Base-by-base conservation (phyloP, 306 rosid species). In the Sicyos baderoa region DNA sequence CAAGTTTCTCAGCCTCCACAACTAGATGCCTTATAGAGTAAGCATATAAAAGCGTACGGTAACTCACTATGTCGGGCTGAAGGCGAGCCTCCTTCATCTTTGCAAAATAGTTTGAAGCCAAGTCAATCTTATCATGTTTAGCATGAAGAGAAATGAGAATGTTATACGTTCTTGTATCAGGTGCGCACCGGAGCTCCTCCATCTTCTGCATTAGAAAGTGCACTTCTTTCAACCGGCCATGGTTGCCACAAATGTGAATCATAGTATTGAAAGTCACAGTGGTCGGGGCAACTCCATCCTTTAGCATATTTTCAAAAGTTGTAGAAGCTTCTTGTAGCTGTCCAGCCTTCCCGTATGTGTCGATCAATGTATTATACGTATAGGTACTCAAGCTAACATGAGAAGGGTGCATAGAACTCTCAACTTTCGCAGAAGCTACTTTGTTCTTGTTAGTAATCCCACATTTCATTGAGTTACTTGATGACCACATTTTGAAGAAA, bases 231-330 rank as follows among this genome's bases (percentile, higher is more conserved):
- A 82, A 80, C 54, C 57, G 71, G 29, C 86, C 93, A 55, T 76
- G 83, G 77, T 82, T 86, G 54, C 97, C 95, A 69, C 83, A 86
- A 27, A 90, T 84, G 81, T 84, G 95, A 82, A 90, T 88, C 86
- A 88, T 86, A 53, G 92, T 88, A 81, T 90, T 90, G 76, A 88
- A 80, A 67, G 95, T 88, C 66, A 88, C 90, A 0, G 87, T 83
- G 2, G 87, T 86, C 19, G 96, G 96, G 10, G 86, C 79, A 70
- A 84, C 81, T 19, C 96, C 98, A 67, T 74, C 95, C 75, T 81
- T 74, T 8, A 92, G 96, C 98, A 92, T 92, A 81, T 71, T 44
- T 12, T 83, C 85, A 71, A 90, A 90, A 75, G 82, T 81, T 77
- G 76, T 79, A 44, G 78, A 82, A 15, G 91, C 92, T 66, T 80